Base-by-base conservation (phyloP, 78 protist genomes). In the Cavenderia fasciculata region DNA sequence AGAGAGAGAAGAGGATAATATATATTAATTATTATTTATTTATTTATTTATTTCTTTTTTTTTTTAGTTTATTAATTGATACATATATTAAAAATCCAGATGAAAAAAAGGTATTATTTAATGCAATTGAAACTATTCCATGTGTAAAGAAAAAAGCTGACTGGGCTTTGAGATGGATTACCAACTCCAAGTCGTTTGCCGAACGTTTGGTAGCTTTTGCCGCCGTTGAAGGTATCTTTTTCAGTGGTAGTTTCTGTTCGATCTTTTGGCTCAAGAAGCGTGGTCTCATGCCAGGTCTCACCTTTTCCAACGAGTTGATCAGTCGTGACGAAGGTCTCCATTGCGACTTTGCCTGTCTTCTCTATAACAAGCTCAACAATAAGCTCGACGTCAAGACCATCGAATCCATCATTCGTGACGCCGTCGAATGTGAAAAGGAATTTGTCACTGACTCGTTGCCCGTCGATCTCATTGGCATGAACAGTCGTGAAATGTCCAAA, bases 201-300 rank as follows among this genome's bases (percentile, higher is more conserved):
- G 96, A 92, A 90, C 96, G 99, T 49, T 66, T 98, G 46, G 97
- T 98, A 0, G 99, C 99, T 25, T 98, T 97, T 74, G 99, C 99
- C 14, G 97, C 97, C 16, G 99, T 98, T 7, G 99, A 98, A 88
- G 99, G 99, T 65, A 98, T 98, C 94, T 98, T 98, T 95, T 98
- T 98, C 97, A 88, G 96, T 41, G 99, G 99, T 21, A 74, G 96
- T 59, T 98, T 98, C 92, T 97, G 98, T 68, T 74, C 98, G 36
- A 97, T 98, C 78, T 98, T 98, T 86, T 98, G 99, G 99, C 79
- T 98, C 59, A 98, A 98, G 98, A 98, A 98, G 95, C 92, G 99
- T 31, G 98, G 97, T 40, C 86, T 97, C 56, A 96, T 97, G 98
- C 99, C 97, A 2, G 99, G 99, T 6, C 97, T 98, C 43, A 92